phyloP scores from a whole-genome alignment of 331 rosid genomes.

The Pyrus hybrid region DNA sequence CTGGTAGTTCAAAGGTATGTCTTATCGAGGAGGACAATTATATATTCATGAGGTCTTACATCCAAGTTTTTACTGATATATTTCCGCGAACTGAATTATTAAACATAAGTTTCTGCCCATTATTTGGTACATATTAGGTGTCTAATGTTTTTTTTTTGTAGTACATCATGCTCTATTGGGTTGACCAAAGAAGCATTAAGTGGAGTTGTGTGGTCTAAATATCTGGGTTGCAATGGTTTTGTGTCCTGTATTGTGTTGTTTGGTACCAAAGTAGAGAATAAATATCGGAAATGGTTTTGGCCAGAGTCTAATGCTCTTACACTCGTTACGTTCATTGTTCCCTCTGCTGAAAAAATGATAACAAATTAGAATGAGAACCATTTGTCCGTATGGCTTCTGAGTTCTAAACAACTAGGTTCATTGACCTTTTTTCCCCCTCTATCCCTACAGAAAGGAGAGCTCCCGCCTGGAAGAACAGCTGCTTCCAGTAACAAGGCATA shows the following conservation, averaged over 20 bases:
- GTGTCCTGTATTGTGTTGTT: background rate
- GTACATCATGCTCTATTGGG: background rate
- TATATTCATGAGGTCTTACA: background rate
- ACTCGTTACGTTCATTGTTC: background rate
- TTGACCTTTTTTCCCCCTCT: background rate
- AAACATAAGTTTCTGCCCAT: background rate
- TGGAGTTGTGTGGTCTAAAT: background rate
- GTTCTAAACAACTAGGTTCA: background rate
- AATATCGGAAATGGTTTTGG: background rate
- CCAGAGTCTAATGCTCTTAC: background rate
- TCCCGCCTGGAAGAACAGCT: constrained; percentile 84
- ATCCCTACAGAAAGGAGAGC: constrained; percentile 76
- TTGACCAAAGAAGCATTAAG: background rate
- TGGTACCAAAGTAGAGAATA: background rate
- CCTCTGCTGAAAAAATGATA: background rate
- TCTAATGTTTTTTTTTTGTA: background rate
- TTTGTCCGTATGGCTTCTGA: background rate
- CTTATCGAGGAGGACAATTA: background rate
- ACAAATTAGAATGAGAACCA: background rate
- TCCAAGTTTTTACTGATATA: background rate
- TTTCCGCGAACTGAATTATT: background rate
- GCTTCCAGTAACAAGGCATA: constrained; percentile 29
- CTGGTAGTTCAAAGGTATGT: constrained; percentile 66
- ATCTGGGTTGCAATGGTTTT: background rate
- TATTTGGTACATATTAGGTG: background rate